A percentile compares a stretch with the other conserved stretches of the same genome.
Conservation (phyloP, 2,329 filamentous ascomycete species). For the Ophiostoma triangulosporum region DNA sequence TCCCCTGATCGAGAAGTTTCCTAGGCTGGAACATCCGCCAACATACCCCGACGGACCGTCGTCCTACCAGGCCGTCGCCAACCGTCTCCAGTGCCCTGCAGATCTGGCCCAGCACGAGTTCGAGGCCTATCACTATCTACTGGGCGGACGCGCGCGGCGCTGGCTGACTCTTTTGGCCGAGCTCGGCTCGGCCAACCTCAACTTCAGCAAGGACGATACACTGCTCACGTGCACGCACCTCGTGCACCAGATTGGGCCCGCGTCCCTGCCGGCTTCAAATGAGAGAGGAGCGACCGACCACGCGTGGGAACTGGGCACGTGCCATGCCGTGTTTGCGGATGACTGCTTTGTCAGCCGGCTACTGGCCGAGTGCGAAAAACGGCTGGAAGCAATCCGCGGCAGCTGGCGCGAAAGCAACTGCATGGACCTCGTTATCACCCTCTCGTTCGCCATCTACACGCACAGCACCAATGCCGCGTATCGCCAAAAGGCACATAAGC, state of each 20-base stretch:
- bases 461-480: neutral
- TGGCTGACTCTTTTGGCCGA: slow-evolving; percentile 34
- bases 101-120: slow-evolving; percentile 37
- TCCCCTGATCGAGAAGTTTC: slow-evolving; percentile 25
- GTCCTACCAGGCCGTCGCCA: slow-evolving; percentile 41
- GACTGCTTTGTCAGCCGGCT: slow-evolving; percentile 34
- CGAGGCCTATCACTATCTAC: slow-evolving; percentile 33
- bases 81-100: slow-evolving; percentile 32
- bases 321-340: slow-evolving; percentile 38
- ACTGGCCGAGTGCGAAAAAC: slow-evolving; percentile 28
- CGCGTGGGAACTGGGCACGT: slow-evolving; percentile 22
- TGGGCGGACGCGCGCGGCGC: slow-evolving; percentile 31
- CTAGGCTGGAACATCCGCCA: slow-evolving; percentile 16
- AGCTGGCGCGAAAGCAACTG: slow-evolving; percentile 46
- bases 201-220: slow-evolving; percentile 42
- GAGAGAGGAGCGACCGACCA: too few relatives aligned
- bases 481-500: slow-evolving; percentile 4
- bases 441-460: slow-evolving; percentile 27
- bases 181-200: slow-evolving; percentile 39
- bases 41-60: slow-evolving; percentile 27
- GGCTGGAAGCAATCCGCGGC: slow-evolving; percentile 29
- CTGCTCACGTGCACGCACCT: slow-evolving; percentile 37
- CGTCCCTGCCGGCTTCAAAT: too few relatives aligned
- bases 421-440: slow-evolving; percentile 43
- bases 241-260: slow-evolving; percentile 40